Base-by-base conservation (phyloP, 139 green algal genomes). In the Coelastrella sp. region DNA sequence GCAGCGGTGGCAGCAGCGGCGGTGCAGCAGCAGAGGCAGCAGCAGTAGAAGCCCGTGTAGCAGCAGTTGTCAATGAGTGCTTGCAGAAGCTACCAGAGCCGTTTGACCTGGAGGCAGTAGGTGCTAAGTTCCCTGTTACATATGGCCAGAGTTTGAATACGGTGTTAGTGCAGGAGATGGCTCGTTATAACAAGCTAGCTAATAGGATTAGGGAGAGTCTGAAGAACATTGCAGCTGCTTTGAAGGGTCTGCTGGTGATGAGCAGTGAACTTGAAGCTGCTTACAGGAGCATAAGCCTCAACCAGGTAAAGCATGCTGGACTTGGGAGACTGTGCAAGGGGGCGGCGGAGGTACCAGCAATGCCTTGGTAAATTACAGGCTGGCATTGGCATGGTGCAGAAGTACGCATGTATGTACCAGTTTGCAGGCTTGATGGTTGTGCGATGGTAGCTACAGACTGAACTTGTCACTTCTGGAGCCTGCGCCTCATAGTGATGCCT, bases 201-300 rank as follows among this genome's bases (percentile, higher is more conserved):
- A 61, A 68, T 0, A 93, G 94, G 60, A 93, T 97, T 16, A 83
- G 90, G 11, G 92, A 94, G n/a, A 94, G 89, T 14, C 90, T 97
- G 77, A 86, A 85, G 23, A 91, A 80, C 90, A 96, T 97, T 61
- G 61, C 92, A 73, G 89, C 94, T 58, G 95, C 95, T 5, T 81
- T 95, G 16, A 87, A 94, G 92, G 96, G 95, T 10, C 88, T 98
- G 89, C 86, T 95, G 83, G 95, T 98, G n/a, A 98, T 98, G 96
- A 94, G 82, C 47, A 81, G 83, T 19, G 95, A 97, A 83, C 92
- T 98, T 71, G 96, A 98, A 91, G 91, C 89, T 23, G 95, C 94
- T 3, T 96, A 93, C 92, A 92, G 90, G n/a, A 92, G 87, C 85
- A 95, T 98, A 73, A 77, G 86, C n/a, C 71, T 97, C 79, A 95